These are phyloP conservation scores for Fusarium subglutinans DNA, from an alignment of 2,329 filamentous ascomycete genomes.

Conservation along the genomic window DNA sequence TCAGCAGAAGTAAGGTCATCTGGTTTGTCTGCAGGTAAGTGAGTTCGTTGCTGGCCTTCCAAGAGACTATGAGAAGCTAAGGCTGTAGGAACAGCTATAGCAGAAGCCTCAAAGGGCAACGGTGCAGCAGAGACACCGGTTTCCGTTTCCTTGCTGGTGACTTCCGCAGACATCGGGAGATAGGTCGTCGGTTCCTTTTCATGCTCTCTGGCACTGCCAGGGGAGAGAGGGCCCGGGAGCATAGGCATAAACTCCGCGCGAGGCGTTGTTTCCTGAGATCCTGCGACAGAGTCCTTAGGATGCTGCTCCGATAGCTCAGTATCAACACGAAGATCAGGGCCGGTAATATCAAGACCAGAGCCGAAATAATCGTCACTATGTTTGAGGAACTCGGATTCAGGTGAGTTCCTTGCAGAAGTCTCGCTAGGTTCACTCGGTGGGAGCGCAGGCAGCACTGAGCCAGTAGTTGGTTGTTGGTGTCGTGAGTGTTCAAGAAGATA, in stretches of 20 bases:
- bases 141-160: constrained; percentile 55
- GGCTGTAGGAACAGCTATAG: constrained; percentile 31
- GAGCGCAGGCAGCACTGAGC: constrained; percentile 60
- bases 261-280: constrained; percentile 74
- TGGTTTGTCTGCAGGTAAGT: constrained; percentile 30
- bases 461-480: constrained; percentile 47
- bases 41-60: constrained; percentile 24
- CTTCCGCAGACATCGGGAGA: constrained; percentile 52
- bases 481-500: constrained; percentile 78
- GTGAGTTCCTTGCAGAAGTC: constrained; percentile 48
- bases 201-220: background rate
- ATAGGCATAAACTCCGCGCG: constrained; percentile 61
- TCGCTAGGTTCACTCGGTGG: constrained; percentile 57
- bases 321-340: constrained; percentile 51
- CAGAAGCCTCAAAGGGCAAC: constrained; percentile 44
- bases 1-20: constrained; percentile 49
- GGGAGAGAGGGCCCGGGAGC: constrained; percentile 31
- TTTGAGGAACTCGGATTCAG: constrained; percentile 43
- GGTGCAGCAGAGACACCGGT: constrained; percentile 54
- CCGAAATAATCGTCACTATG: constrained; percentile 44
- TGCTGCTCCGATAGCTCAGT: constrained; percentile 48
- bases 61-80: constrained; percentile 41
- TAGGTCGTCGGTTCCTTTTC: constrained; percentile 36
- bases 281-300: constrained; percentile 59
- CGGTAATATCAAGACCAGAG: constrained; percentile 27